Percentiles rank a stretch among this genome's conserved stretches.
Conservation (phyloP, 257 asterid genomes). For the Fraxinus cuspidata region DNA sequence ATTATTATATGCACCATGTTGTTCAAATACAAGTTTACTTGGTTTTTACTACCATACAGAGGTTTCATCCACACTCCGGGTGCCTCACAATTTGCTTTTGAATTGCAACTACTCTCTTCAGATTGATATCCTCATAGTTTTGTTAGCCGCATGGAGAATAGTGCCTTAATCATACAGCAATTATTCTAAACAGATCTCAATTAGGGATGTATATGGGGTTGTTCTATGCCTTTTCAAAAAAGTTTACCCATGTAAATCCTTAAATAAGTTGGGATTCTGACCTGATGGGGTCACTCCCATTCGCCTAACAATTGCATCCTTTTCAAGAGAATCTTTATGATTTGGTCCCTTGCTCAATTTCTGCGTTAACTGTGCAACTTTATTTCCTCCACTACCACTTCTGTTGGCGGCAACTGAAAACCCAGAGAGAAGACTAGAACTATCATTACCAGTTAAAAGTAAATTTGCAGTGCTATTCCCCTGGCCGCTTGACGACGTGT, state of each 20-base stretch:
- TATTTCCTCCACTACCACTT: constrained; percentile 35
- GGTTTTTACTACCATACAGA: background rate
- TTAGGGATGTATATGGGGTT: background rate
- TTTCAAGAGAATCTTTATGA: constrained; percentile 40
- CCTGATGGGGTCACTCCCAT: constrained; percentile 51
- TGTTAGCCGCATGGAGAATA: background rate
- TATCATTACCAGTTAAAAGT: constrained; percentile 21
- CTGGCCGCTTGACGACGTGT: constrained; percentile 19
- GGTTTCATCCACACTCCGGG: background rate
- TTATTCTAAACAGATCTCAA: no score
- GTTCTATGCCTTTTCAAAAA: background rate
- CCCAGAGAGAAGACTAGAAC: constrained; percentile 18
- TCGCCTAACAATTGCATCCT: constrained; percentile 54
- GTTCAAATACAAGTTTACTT: no score
- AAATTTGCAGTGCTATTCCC: background rate
- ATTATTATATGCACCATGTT: no score
- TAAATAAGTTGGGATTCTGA: constrained; percentile 51
- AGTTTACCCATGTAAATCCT: constrained; percentile 42
- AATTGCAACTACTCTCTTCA: background rate
- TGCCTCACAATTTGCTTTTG: background rate
- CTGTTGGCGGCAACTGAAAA: constrained; percentile 26
- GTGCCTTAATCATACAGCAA: background rate
- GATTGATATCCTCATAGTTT: background rate
- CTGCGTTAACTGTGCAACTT: constrained; percentile 10
- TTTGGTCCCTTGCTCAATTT: constrained; percentile 38